A percentile compares a stretch with the other conserved stretches of the same genome.
These are phyloP conservation scores for Claviceps capensis DNA, from an alignment of 2,329 filamentous ascomycete species.

Conservation along the genomic window DNA sequence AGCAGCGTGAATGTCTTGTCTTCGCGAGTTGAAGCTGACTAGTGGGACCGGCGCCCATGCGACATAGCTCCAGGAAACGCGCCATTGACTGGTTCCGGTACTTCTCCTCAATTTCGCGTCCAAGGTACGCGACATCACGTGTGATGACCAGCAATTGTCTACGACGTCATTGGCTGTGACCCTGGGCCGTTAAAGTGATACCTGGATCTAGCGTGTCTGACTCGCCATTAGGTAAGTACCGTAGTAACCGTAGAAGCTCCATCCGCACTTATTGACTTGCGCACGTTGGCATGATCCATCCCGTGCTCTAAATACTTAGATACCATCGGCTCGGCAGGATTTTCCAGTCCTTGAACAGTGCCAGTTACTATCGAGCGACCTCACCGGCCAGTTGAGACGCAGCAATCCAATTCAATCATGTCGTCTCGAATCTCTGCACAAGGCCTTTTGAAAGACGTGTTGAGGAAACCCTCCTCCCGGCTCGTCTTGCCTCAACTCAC, in stretches of 20 bases:
- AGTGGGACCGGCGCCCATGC: too few relatives aligned
- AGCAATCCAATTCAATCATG: slow-evolving; percentile 13
- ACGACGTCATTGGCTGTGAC: slow-evolving; percentile 13
- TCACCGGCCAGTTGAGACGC: neutral
- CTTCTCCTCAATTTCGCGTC: slow-evolving; percentile 6
- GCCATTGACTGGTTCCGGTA: neutral
- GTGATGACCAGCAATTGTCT: slow-evolving; percentile 11
- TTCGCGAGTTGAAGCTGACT: neutral
- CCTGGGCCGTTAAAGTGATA: slow-evolving; percentile 6
- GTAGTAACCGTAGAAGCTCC: neutral
- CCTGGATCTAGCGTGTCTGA: neutral
- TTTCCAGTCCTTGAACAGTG: neutral
- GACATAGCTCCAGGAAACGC: neutral
- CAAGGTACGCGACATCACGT: slow-evolving; percentile 19
- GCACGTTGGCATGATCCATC: slow-evolving; percentile 4
- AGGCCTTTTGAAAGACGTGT: slow-evolving; percentile 16
- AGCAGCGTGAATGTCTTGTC: neutral
- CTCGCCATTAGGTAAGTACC: neutral
- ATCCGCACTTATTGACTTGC: neutral
- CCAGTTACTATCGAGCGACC: neutral
- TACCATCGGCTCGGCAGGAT: slow-evolving; percentile 1
- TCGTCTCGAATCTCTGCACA: slow-evolving; percentile 17
- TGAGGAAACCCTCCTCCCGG: slow-evolving; percentile 13
- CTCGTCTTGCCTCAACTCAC: slow-evolving; percentile 17
- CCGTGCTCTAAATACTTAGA: neutral